These are phyloP conservation scores for Mallotus repandus DNA, from an alignment of 441 rosid species.

Conservation along the genomic window DNA sequence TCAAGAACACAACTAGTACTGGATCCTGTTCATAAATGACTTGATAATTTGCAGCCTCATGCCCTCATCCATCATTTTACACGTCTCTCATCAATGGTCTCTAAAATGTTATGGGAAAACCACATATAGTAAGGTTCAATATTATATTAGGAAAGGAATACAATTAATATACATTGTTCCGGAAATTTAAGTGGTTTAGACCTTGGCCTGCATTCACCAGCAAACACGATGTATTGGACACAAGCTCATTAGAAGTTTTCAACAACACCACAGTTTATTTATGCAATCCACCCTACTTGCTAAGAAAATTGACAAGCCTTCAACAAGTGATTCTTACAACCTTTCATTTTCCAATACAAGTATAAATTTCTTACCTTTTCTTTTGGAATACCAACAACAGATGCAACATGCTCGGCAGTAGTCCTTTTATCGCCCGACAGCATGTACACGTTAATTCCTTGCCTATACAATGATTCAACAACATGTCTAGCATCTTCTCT, in stretches of 20 bases:
- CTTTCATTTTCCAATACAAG: conserved; percentile 14
- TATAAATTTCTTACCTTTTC: conserved; percentile 48
- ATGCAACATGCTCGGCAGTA: conserved; percentile 87
- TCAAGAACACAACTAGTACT: not conserved
- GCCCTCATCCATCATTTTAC: not conserved
- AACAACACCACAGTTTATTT: too few relatives aligned
- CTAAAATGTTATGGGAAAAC: not conserved
- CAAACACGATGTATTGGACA: too few relatives aligned
- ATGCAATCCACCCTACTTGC: not conserved
- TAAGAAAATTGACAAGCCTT: not conserved
- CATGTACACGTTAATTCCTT: conserved; percentile 83
- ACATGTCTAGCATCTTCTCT: conserved; percentile 90
- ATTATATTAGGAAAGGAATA: too few relatives aligned
- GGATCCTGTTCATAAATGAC: not conserved
- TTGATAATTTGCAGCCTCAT: too few relatives aligned
- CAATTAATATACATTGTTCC: too few relatives aligned
- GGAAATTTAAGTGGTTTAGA: too few relatives aligned
- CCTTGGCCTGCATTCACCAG: too few relatives aligned
- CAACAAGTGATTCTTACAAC: not conserved
- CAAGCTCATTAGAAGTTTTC: too few relatives aligned
- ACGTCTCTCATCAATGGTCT: not conserved
- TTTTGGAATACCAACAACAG: conserved; percentile 81
- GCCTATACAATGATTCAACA: conserved; percentile 60
- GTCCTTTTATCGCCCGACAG: conserved; percentile 90
- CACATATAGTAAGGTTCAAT: not conserved